A percentile compares a stretch with the other conserved stretches of the same genome.
Conservation (phyloP, 305 asterid genomes). For the Plantago lanceolata region DNA sequence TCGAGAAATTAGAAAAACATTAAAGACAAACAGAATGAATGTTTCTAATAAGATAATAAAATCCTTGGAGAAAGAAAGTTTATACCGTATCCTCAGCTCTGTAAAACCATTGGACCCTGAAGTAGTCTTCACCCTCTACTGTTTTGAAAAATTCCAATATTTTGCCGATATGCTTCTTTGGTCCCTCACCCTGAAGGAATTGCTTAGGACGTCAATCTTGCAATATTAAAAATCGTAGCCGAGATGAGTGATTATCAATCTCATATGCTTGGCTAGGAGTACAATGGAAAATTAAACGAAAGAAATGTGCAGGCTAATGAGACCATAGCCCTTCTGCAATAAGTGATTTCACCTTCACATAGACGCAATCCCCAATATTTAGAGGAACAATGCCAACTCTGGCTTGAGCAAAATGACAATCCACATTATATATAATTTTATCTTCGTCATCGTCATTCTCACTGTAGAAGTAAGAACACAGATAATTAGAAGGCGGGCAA, state of each 20-base stretch:
- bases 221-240: constrained; percentile 40
- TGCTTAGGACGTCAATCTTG: constrained; percentile 53
- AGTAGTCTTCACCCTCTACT: constrained; percentile 43
- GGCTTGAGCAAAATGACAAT: constrained; percentile 58
- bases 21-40: not conserved
- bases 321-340: constrained; percentile 6
- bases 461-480: constrained; percentile 38
- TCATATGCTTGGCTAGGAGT: constrained; percentile 27
- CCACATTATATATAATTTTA: constrained; percentile 67
- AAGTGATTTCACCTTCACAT: constrained; percentile 44
- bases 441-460: constrained; percentile 53
- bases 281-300: constrained; percentile 12
- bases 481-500: constrained; percentile 25
- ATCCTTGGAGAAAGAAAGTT: no score
- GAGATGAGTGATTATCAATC: constrained; percentile 33
- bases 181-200: constrained; percentile 61
- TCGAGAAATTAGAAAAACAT: constrained; percentile 3
- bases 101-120: constrained; percentile 66
- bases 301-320: not conserved
- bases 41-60: not conserved
- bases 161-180: constrained; percentile 48
- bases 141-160: constrained; percentile 60
- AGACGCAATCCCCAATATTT: constrained; percentile 48
- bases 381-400: constrained; percentile 32
- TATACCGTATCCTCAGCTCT: constrained; percentile 74